Evolutionary conservation across 2,329 filamentous ascomycete genomes (phyloP).

Genomic region (Alternaria atra): DNA sequence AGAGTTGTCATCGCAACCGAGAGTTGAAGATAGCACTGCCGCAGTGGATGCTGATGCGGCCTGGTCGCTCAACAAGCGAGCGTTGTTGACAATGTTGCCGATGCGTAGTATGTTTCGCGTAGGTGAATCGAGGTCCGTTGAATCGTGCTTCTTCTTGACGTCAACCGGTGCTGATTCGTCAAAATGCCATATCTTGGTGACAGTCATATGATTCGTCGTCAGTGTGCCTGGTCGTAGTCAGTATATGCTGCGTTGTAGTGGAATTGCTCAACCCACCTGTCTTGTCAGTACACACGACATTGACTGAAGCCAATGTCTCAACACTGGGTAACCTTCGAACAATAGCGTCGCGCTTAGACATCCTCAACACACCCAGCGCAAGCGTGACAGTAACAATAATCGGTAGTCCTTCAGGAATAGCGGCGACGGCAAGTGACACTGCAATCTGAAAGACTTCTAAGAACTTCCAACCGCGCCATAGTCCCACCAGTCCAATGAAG

Average conservation of each 20-base stretch:
- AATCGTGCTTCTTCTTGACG: constrained; percentile 63
- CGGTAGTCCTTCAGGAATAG: constrained; percentile 93
- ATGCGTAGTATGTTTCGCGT: constrained; percentile 85
- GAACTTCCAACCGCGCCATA: constrained; percentile 86
- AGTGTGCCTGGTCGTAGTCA: constrained; percentile 70
- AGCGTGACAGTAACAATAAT: constrained; percentile 99
- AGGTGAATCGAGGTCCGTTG: constrained; percentile 71
- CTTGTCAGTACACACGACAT: constrained; percentile 99
- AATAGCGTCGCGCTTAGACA: constrained; percentile 95
- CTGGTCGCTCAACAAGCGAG: constrained; percentile 76
- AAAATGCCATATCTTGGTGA: constrained; percentile 96
- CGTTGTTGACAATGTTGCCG: constrained; percentile 97
- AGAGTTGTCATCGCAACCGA: constrained; percentile 65
- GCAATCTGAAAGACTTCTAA: constrained; percentile 98
- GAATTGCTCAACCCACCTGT: constrained; percentile 66
- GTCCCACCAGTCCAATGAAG: constrained; percentile 88
- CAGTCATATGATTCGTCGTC: constrained; percentile 98
- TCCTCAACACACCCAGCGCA: constrained; percentile 91
- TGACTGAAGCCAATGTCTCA: constrained; percentile 96
- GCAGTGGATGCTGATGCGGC: constrained; percentile 76
- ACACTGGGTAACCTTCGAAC: constrained; percentile 96
- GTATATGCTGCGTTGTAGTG: background rate
- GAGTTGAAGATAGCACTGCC: constrained; percentile 85
- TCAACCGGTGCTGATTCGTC: constrained; percentile 68
- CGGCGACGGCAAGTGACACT: constrained; percentile 93